These are phyloP conservation scores for Neurospora sp. DNA, from an alignment of 495 filamentous ascomycete species.

Conservation along the genomic window DNA sequence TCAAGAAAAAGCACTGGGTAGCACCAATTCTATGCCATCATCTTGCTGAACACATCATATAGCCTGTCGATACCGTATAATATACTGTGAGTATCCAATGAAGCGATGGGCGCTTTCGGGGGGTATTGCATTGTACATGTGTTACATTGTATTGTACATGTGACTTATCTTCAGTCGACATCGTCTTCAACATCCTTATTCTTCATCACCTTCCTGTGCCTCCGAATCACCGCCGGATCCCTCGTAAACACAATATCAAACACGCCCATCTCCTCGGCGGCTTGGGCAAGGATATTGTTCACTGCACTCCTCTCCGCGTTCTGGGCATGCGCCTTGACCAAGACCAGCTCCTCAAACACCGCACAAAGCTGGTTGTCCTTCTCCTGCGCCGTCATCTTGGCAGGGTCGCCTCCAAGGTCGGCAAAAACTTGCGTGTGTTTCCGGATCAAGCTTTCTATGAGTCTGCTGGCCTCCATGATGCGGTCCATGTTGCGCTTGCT, in stretches of 20 bases:
- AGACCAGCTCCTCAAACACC: slow-evolving; percentile 22
- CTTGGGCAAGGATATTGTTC: slow-evolving; percentile 27
- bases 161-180: background rate
- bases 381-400: slow-evolving; percentile 15
- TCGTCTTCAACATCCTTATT: background rate
- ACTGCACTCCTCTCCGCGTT: slow-evolving; percentile 26
- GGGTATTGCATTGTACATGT: background rate
- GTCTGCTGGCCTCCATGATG: slow-evolving; percentile 21
- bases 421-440: slow-evolving; percentile 3
- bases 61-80: background rate
- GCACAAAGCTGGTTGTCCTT: slow-evolving; percentile 13
- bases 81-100: background rate
- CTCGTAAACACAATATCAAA: slow-evolving; percentile 21
- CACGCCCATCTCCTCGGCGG: slow-evolving; percentile 48
- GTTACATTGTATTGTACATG: background rate
- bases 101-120: background rate
- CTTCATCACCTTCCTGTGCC: slow-evolving; percentile 12
- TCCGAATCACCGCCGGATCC: slow-evolving; percentile 12
- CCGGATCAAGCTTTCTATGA: slow-evolving; percentile 22
- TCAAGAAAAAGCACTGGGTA: background rate
- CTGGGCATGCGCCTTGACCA: slow-evolving; percentile 33
- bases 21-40: background rate
- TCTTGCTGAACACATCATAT: background rate
- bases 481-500: slow-evolving; percentile 23
- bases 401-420: slow-evolving; percentile 12